phyloP scores from a whole-genome alignment of 2,329 filamentous ascomycete species.

The Aureobasidium sp. region DNA sequence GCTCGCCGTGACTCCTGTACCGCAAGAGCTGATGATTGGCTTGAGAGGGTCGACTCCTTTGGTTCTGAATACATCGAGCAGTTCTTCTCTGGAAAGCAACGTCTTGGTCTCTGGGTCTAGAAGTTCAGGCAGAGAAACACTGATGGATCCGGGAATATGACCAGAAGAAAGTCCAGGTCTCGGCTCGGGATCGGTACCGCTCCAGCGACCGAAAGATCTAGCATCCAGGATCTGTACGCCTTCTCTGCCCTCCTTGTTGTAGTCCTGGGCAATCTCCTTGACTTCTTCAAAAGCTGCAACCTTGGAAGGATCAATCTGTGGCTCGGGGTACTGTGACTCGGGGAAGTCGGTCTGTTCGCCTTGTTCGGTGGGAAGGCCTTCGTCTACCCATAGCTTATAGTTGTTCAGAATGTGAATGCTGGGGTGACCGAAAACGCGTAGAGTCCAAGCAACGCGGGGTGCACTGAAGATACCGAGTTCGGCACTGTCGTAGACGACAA shows the following conservation, averaged over 20 bases:
- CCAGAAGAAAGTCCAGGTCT: slow-evolving; percentile 85
- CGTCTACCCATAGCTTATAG: slow-evolving; percentile 92
- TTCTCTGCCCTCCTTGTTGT: slow-evolving; percentile 85
- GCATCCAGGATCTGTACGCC: slow-evolving; percentile 93
- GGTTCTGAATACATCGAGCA: slow-evolving; percentile 79
- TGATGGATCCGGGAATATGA: slow-evolving; percentile 91
- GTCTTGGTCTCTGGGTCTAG: slow-evolving; percentile 87
- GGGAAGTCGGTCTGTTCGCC: slow-evolving; percentile 66
- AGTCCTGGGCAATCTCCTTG: slow-evolving; percentile 76
- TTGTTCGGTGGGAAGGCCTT: slow-evolving; percentile 84
- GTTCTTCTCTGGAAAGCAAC: slow-evolving; percentile 74
- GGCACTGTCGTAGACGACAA: slow-evolving; percentile 94
- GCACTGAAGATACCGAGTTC: slow-evolving; percentile 96
- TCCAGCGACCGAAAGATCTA: slow-evolving; percentile 80
- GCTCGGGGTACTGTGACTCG: slow-evolving; percentile 46
- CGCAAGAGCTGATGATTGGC: slow-evolving; percentile 89
- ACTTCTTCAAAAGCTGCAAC: slow-evolving; percentile 88
- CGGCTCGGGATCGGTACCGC: slow-evolving; percentile 86
- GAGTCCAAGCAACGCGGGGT: slow-evolving; percentile 93
- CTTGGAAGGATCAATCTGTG: slow-evolving; percentile 59
- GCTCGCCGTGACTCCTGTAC: slow-evolving; percentile 94
- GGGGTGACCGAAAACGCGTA: slow-evolving; percentile 89
- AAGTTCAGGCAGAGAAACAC: slow-evolving; percentile 80
- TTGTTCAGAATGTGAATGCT: slow-evolving; percentile 95
- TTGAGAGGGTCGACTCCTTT: slow-evolving; percentile 82